Base-by-base conservation (phyloP, 192 early-diverging fungal genomes). In the Backusella psychrophila region DNA sequence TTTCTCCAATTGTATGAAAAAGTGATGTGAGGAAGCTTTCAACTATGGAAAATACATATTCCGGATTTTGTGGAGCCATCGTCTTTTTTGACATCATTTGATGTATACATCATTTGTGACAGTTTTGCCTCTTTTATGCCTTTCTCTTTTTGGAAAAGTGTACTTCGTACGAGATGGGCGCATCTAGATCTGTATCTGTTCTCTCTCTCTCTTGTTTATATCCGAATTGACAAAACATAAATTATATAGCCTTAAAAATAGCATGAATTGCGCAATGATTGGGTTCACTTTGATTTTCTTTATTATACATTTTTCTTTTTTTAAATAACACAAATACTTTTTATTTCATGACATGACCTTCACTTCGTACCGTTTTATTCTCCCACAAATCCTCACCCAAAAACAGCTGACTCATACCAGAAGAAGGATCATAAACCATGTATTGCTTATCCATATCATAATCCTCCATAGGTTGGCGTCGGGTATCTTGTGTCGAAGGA, bases 261-360 rank as follows among this genome's bases (percentile, higher is more conserved):
- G 2, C 31, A 33, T 33, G 31, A 33, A 33, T 33, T 33, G 31
- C 31, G 31, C 31, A 33, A 33, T 33, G 42, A 41, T 41, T 7
- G 7, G 39, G 39, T 14, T 44, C 12, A 44, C 14, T 44, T 44
- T 14, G 14, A 14, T 21, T 53, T 14, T 53, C 6, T 53, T 53
- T 56, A 7, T 56, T 11, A 23, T 59, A 26, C 52, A 52, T 33
- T 3, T 33, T 33, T 33, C 15, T 17, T 17, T n/a, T 31, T 33
- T 33, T 33, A 33, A 33, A 33, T 33, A 33, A 33, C 33, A 33
- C 9, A 38, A 44, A 41, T 59, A 5, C 33, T 33, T 33, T 33
- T 49, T 34, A 75, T 34, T 75, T 63, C 74, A 75, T 75, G 31
- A 67, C 74, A 44, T 75, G 74, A 4, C 74, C 65, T 52, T 75